Base-by-base conservation (phyloP, 2,329 filamentous ascomycete species). In the Sporothrix phasma region DNA sequence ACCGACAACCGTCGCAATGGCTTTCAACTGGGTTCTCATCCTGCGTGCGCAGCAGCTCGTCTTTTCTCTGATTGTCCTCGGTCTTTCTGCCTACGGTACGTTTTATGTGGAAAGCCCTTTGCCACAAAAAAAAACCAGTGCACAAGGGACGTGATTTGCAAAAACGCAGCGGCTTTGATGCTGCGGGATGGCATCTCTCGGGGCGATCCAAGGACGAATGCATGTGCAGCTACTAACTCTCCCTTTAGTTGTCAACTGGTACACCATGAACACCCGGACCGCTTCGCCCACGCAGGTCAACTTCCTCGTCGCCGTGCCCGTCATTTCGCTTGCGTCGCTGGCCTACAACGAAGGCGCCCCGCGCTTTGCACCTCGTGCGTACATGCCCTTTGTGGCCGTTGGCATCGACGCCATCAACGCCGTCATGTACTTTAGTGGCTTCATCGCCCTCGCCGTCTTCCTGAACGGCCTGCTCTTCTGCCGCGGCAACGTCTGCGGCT, bases 361-460 rank as follows among this genome's bases (percentile, higher is more conserved):
- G 5, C 76, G 78, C 54, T 79, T 79, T 65, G 68, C 74, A 15
- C 76, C 79, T 1, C 73, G 75, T 47, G 76, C 75, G 45, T 78
- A 78, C 39, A 78, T 83, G 70, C 78, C 81, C 34, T 80, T 79
- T 67, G 76, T 74, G 11, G 75, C 78, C 47, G 71, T 86, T 39
- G 76, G 73, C 29, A 67, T 85, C 66, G 83, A 86, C 68, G 69
- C 75, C 39, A 63, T 77, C 69, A 86, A 84, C 71, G 74, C 78
- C 4, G 67, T 84, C 64, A 80, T 86, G 71, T 84, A 84, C 74
- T 82, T 86, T 71, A 76, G 78, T 22, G 83, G 83, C 64, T 86
- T 86, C 74, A 77, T 84, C 69, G 81, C 81, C 10, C 77, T 86
- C 22, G 76, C 81, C 49, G 78, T 81, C 67, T 86, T 84, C 74